Evolutionary conservation across 1,284 basidiomycete genomes (phyloP), one percentile per base, ranked within the genome.

Genomic region (Anthracocystis setariae): DNA sequence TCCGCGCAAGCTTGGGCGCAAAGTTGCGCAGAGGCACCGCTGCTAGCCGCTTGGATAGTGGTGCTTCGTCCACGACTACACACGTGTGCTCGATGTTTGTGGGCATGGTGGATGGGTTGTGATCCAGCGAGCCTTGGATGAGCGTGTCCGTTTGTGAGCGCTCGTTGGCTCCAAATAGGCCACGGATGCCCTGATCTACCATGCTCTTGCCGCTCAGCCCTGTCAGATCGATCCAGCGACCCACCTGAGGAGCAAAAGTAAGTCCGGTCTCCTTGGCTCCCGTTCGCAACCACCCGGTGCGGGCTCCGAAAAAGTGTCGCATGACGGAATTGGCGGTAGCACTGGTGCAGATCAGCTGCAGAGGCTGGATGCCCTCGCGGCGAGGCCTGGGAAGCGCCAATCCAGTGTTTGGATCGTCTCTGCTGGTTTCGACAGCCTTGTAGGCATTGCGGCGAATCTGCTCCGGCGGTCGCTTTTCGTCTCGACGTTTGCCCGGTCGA

Each of bases 241-340:
- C 79, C n/a, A 64, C 54, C 43, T 68, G 61, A 25, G 56, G 58
- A n/a, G 59, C 66, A 43, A 62, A 67, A 5, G 46, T 38, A 24
- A 62, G 48, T 15, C 47, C 56, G 25, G 55, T 56, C 38, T 75
- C 76, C 49, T 66, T 70, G 32, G 69, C 65, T 25, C 77, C 78
- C 2, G 77, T 76, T 2, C 80, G 69, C 39, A 81, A 52, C 81
- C 81, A 82, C 23, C 81, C 81, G 1, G 81, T 82, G 7, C 78
- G 68, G 5, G 78, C 78, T 25, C 74, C 78, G 32, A 82, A 64
- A 44, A 81, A 82, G 56, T 82, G 75, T 25, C 81, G 74, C 57
- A 82, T 57, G 9, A 82, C 80, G 17, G 79, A 73, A 46, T 81
- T 81, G 29, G 81, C 80, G 8, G 78, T 82, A 1, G 81, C 81